Evolutionary conservation across 108 stramenopile species (phyloP).

Genomic region (Nitzschia sp.): DNA sequence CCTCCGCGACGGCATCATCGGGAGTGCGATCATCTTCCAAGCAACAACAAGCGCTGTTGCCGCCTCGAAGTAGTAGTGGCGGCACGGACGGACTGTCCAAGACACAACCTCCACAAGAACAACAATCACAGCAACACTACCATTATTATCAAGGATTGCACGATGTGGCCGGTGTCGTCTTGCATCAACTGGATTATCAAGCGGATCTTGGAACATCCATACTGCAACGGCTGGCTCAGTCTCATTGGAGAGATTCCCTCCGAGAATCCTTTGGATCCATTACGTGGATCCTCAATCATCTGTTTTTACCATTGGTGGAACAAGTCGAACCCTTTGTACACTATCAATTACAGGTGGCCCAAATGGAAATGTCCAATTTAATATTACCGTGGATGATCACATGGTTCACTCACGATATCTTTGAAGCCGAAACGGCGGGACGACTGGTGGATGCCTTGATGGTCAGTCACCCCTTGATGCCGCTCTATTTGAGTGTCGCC

Average conservation of each 20-base stretch:
- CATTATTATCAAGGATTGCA: constrained; percentile 50
- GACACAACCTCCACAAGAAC: constrained; percentile 13
- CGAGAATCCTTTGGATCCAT: constrained; percentile 38
- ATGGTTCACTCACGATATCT: constrained; percentile 90
- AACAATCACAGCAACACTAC: constrained; percentile 11
- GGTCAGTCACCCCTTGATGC: constrained; percentile 75
- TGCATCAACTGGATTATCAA: constrained; percentile 52
- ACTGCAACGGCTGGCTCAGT: constrained; percentile 20
- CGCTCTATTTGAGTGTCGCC: constrained; percentile 77
- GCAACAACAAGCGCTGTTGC: too few species aligned
- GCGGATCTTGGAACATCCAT: constrained; percentile 20
- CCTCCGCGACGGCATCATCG: background rate
- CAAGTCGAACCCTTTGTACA: constrained; percentile 31
- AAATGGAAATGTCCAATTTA: constrained; percentile 25
- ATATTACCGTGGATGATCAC: constrained; percentile 81
- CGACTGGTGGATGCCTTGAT: constrained; percentile 86
- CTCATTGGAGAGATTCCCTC: constrained; percentile 46
- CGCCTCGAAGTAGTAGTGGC: too few species aligned
- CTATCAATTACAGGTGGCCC: constrained; percentile 18
- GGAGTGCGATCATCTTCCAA: background rate
- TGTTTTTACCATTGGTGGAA: constrained; percentile 36
- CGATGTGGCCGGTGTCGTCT: constrained; percentile 48
- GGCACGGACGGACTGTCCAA: too few species aligned
- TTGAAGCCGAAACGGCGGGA: constrained; percentile 61
- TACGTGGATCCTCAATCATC: constrained; percentile 28